Base-by-base conservation (phyloP, 371 early-diverging fungal species). In the Lichtheimia hyalospora region DNA sequence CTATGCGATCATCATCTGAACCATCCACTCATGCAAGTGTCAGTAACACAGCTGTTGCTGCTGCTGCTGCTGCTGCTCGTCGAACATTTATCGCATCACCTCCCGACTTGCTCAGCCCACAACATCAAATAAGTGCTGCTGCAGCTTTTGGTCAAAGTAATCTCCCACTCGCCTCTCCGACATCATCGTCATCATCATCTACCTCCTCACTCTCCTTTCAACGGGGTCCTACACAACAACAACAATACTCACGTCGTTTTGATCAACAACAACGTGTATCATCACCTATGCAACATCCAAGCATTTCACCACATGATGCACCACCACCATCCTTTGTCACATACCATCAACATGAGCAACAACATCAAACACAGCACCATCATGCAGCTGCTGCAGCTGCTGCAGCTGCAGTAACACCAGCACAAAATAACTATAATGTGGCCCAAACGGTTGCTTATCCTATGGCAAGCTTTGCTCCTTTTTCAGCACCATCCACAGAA, bases 171-270 rank as follows among this genome's bases (percentile, higher is more conserved):
- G 61, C 71, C 25, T 76, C 77, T 0, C 75, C 77, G 12, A 72
- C 77, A 8, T 72, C 75, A 0, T 74, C 79, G 3, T 70, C 79
- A 0, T 70, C 75, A 1, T 71, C 73, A 3, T 67, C 77, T 3
- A 63, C 77, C 2, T 70, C 70, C 0, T 70, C 74, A 12, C 56
- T 74, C 53, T 68, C 70, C 20, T 71, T 74, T 43, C 63, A 54
- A 27, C 58, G 23, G 41, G 70, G 60, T 24, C 62, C 55, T 46
- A 41, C 41, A 23, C 58, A 54, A 15, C 61, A 57, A 16, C 60
- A 58, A 48, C 68, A 70, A 27, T 61, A 62, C 15, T 49, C 62
- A 27, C 58, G 58, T 25, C 62, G 57, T 16, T 41, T 44, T 20
- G 56, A 52, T 15, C 58, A 41, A 27, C 58, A 23, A 16, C 58